Evolutionary conservation across 2,329 filamentous ascomycete genomes (phyloP).

Genomic region (Talaromyces sp.): DNA sequence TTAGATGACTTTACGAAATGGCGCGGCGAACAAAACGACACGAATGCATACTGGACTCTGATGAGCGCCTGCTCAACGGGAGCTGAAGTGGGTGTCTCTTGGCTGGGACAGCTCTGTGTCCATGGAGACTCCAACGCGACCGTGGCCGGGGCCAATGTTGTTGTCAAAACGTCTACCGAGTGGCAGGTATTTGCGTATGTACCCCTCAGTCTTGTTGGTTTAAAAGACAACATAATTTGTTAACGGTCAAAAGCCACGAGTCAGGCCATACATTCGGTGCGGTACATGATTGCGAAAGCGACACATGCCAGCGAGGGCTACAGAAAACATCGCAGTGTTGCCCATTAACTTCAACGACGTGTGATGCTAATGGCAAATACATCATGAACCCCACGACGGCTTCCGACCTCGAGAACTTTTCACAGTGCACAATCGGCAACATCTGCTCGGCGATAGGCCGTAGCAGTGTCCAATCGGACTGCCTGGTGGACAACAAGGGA

Average conservation of each 20-base stretch:
- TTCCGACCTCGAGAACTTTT: slow-evolving; percentile 70
- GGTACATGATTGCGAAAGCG: slow-evolving; percentile 79
- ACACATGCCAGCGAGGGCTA: slow-evolving; percentile 62
- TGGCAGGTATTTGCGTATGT: slow-evolving; percentile 82
- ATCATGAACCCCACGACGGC: slow-evolving; percentile 96
- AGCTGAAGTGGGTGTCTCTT: slow-evolving; percentile 83
- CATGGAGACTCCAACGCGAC: slow-evolving; percentile 48
- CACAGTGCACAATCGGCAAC: slow-evolving; percentile 84
- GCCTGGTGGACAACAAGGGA: slow-evolving; percentile 79
- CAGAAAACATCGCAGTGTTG: slow-evolving; percentile 70
- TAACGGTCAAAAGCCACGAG: slow-evolving; percentile 57
- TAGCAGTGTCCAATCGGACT: slow-evolving; percentile 69
- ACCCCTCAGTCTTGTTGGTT: too few relatives aligned
- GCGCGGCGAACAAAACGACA: slow-evolving; percentile 72
- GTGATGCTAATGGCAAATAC: slow-evolving; percentile 72
- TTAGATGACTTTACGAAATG: slow-evolving; percentile 85
- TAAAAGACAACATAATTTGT: neutral
- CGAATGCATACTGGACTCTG: slow-evolving; percentile 89
- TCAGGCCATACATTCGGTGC: slow-evolving; percentile 92
- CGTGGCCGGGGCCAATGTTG: slow-evolving; percentile 82
- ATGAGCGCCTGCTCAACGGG: slow-evolving; percentile 77
- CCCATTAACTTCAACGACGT: slow-evolving; percentile 62
- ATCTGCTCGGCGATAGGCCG: slow-evolving; percentile 81
- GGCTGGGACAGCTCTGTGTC: slow-evolving; percentile 83
- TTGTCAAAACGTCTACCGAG: slow-evolving; percentile 75